These are phyloP conservation scores for Leccinum boreale DNA, from an alignment of 768 basidiomycete genomes.

Conservation along the genomic window DNA sequence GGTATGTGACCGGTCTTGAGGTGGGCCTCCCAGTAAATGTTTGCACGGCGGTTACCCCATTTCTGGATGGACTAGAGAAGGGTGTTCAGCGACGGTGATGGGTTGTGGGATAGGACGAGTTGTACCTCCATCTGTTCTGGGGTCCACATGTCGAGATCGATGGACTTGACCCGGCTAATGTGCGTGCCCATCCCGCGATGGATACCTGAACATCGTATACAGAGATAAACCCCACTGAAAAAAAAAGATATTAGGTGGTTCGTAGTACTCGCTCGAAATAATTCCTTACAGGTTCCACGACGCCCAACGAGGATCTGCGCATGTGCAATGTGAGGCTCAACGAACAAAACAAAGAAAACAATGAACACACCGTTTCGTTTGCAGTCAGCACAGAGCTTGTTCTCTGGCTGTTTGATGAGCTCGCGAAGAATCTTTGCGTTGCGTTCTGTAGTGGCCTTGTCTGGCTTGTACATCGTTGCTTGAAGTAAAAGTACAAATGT, in stretches of 20 bases:
- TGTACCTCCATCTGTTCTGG: slow-evolving; percentile 93
- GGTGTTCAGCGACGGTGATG: not conserved
- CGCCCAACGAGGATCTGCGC: slow-evolving; percentile 92
- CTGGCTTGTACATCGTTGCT: slow-evolving; percentile 51
- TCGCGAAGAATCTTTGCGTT: slow-evolving; percentile 79
- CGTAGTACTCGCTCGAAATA: not conserved
- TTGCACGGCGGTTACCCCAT: slow-evolving; percentile 93
- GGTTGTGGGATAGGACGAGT: not conserved
- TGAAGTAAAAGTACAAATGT: not conserved
- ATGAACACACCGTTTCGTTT: slow-evolving; percentile 82
- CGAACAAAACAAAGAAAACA: not conserved
- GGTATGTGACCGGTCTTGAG: slow-evolving; percentile 88
- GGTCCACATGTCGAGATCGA: slow-evolving; percentile 97
- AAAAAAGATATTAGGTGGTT: not conserved
- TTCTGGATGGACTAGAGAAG: slow-evolving; percentile 68
- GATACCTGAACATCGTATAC: slow-evolving; percentile 96
- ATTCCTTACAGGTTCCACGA: slow-evolving; percentile 86
- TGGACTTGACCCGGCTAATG: slow-evolving; percentile 94
- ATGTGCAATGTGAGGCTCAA: not conserved
- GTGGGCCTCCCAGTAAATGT: slow-evolving; percentile 97
- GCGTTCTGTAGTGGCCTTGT: slow-evolving; percentile 82
- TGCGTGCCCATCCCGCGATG: slow-evolving; percentile 99
- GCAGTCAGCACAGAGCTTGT: slow-evolving; percentile 95
- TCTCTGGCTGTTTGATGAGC: slow-evolving; percentile 84
- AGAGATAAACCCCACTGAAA: slow-evolving; percentile 84